Conservation (phyloP, 768 basidiomycete species). For the Russula sp. region DNA sequence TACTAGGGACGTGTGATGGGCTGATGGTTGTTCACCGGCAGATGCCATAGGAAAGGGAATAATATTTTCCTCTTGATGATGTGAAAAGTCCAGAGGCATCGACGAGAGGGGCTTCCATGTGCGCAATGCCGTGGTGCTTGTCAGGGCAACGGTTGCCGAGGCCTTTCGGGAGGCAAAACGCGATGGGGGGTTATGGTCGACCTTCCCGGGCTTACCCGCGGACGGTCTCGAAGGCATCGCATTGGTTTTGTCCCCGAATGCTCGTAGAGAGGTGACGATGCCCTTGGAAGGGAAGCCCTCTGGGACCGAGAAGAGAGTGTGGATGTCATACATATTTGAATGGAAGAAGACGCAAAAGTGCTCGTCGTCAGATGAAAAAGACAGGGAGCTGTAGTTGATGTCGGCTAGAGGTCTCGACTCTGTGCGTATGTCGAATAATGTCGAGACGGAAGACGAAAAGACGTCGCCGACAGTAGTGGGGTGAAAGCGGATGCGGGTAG, state of each 20-base stretch:
- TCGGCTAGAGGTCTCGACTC: constrained; percentile 12
- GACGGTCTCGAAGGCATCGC: constrained; percentile 2
- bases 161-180: constrained; percentile 17
- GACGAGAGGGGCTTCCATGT: constrained; percentile 6
- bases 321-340: constrained; percentile 13
- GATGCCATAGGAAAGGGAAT: constrained; percentile 7
- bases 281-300: constrained; percentile 11
- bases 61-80: constrained; percentile 2
- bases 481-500: not conserved
- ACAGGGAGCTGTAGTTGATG: constrained; percentile 2
- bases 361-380: not conserved
- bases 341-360: not conserved
- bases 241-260: constrained; percentile 17
- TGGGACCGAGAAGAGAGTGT: constrained; percentile 8
- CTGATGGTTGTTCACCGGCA: not conserved
- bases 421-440: not conserved
- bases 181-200: not conserved
- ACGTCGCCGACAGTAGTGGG: constrained; percentile 4
- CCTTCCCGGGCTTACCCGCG: not conserved
- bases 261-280: constrained; percentile 9
- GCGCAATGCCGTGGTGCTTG: constrained; percentile 14
- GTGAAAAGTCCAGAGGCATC: not conserved
- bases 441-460: not conserved
- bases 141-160: constrained; percentile 17
- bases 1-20: constrained; percentile 3